A percentile compares a stretch with the other conserved stretches of the same genome.
Conservation (phyloP, 2,329 filamentous ascomycete genomes). For the Thelonectria olida region DNA sequence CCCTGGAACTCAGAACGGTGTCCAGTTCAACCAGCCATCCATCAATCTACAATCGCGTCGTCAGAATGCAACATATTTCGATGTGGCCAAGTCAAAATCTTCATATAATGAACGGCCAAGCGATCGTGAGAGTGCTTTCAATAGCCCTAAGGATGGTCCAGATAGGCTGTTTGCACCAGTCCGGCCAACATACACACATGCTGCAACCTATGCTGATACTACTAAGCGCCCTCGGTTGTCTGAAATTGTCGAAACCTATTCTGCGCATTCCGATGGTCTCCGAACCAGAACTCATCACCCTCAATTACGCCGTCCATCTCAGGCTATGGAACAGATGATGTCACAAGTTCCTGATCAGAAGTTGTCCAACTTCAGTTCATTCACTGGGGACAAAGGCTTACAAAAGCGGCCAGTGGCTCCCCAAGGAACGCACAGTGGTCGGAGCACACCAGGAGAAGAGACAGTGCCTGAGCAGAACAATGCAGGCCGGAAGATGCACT, state of each 20-base stretch:
- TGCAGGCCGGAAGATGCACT: constrained; percentile 37
- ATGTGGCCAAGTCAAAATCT: background rate
- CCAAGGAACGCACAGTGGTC: constrained; percentile 14
- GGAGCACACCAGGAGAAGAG: constrained; percentile 33
- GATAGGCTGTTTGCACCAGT: background rate
- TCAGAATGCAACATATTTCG: constrained; percentile 4
- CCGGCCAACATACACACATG: constrained; percentile 35
- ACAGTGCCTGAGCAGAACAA: constrained; percentile 37
- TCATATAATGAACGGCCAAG: background rate
- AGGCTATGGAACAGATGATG: constrained; percentile 1
- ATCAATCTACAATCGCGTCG: constrained; percentile 20
- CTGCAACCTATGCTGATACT: constrained; percentile 36
- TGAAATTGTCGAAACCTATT: constrained; percentile 41
- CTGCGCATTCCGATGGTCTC: constrained; percentile 23
- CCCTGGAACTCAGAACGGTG: constrained; percentile 33
- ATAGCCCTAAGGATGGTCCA: constrained; percentile 16
- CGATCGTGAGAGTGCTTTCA: background rate
- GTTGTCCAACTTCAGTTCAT: constrained; percentile 22
- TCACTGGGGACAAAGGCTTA: background rate
- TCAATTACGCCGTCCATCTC: background rate
- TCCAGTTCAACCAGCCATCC: constrained; percentile 24
- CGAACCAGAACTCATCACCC: constrained; percentile 7
- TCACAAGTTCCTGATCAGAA: constrained; percentile 18
- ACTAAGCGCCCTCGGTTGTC: constrained; percentile 36
- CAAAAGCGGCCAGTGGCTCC: constrained; percentile 7